Percentiles rank a stretch among this genome's conserved stretches.
Evolutionary conservation across 176 grass and related monocot genomes (phyloP).

Genomic region (Musa acuminata): DNA sequence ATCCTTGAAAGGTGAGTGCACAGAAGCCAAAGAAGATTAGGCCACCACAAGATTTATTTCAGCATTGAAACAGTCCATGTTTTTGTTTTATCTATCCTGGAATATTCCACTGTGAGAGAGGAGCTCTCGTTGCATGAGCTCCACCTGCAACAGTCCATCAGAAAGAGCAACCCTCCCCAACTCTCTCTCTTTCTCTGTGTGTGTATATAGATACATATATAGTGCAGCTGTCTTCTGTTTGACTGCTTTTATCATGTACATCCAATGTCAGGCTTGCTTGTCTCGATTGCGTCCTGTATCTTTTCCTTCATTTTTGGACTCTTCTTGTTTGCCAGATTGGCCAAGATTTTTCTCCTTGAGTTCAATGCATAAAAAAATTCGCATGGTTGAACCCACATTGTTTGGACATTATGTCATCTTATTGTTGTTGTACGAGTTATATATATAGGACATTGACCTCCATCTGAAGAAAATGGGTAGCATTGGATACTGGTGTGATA

Average conservation of each 20-base stretch:
- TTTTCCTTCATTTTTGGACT: background rate
- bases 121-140: background rate
- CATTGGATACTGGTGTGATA: background rate
- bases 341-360: background rate
- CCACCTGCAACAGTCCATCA: slow-evolving; percentile 1
- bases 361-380: too few relatives aligned
- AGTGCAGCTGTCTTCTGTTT: background rate
- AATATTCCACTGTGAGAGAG: background rate
- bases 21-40: background rate
- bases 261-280: background rate
- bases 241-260: background rate
- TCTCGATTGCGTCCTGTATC: background rate
- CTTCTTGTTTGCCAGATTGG: slow-evolving; percentile 6
- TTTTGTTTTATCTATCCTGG: background rate
- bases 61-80: background rate
- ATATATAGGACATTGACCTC: background rate
- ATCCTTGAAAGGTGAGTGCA: background rate
- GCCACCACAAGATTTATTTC: background rate
- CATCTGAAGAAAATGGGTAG: background rate
- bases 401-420: too few relatives aligned
- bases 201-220: too few relatives aligned
- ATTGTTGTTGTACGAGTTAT: too few relatives aligned
- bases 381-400: too few relatives aligned
- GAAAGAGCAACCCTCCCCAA: background rate
- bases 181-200: too few relatives aligned